Conservation (phyloP, 306 rosid species). For the Sicyos baderoa region DNA sequence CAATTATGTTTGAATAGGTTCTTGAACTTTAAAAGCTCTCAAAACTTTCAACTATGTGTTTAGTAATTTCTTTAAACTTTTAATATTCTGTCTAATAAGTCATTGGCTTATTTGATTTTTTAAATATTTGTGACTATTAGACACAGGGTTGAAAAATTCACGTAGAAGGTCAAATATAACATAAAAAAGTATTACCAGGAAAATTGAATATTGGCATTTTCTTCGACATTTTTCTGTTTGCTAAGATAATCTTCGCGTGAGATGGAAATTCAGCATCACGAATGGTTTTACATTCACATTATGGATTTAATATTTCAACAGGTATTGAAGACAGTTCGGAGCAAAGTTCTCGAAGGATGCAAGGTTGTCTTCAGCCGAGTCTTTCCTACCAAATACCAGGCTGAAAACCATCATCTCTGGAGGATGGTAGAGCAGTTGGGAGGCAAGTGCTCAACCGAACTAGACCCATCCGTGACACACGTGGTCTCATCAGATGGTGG, state of each 20-base stretch:
- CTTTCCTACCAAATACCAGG: conserved; percentile 34
- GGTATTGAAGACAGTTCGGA: conserved; percentile 46
- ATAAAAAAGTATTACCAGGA: not conserved
- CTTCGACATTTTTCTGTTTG: not conserved
- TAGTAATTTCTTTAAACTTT: too few species aligned
- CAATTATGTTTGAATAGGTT: not conserved
- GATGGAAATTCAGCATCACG: not conserved
- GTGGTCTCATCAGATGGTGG: conserved; percentile 64
- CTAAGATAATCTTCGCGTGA: not conserved
- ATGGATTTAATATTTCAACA: not conserved
- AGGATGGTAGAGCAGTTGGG: conserved; percentile 80
- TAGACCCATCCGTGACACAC: conserved; percentile 60
- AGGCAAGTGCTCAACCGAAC: conserved; percentile 56
- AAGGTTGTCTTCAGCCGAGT: conserved; percentile 59
- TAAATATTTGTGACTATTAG: too few species aligned
- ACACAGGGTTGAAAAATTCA: too few species aligned
- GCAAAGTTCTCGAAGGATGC: conserved; percentile 50
- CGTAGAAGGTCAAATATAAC: not conserved
- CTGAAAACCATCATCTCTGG: conserved; percentile 46
- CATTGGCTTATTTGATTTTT: too few species aligned
- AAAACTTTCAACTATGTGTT: not conserved
- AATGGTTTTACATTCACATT: not conserved
- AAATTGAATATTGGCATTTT: not conserved
- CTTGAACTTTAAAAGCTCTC: not conserved
- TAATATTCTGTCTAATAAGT: too few species aligned